Conservation (phyloP, 345 rosid genomes). For the Syzygium jambos region DNA sequence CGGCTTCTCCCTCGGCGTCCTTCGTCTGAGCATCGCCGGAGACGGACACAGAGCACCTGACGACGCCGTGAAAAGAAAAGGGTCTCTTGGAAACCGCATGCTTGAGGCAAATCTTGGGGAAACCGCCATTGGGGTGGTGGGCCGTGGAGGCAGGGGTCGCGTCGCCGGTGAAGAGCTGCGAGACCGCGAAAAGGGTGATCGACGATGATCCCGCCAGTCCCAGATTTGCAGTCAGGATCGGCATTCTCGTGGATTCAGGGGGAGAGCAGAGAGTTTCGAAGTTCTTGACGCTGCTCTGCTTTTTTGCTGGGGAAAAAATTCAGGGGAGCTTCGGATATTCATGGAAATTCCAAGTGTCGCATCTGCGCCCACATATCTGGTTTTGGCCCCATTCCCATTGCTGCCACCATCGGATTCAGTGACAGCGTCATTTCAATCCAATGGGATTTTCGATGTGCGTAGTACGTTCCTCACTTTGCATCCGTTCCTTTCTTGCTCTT, state of each 20-base stretch:
- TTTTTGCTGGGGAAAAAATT: not conserved
- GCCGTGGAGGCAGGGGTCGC: not conserved
- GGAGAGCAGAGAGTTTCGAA: not conserved
- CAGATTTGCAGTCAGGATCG: conserved; percentile 1
- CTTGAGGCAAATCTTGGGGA: not conserved
- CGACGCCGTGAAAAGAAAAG: conserved; percentile 2
- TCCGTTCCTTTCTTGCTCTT: not conserved
- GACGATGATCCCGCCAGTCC: conserved; percentile 1
- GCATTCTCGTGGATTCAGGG: not conserved
- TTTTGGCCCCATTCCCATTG: not conserved
- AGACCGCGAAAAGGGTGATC: not conserved
- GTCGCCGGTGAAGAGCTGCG: not conserved
- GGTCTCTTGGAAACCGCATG: conserved; percentile 3
- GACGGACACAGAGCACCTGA: conserved; percentile 21
- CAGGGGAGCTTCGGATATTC: not conserved
- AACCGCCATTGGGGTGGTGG: not conserved
- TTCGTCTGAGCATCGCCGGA: conserved; percentile 25
- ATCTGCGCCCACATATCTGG: not conserved
- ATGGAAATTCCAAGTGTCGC: not conserved
- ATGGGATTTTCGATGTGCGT: not conserved
- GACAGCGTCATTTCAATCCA: not conserved
- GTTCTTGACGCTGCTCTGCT: not conserved
- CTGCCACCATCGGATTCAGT: not conserved
- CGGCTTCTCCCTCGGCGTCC: conserved; percentile 12
- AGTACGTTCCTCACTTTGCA: not conserved